A percentile compares a stretch with the other conserved stretches of the same genome.
These are phyloP conservation scores for Populus tomentosa DNA, from an alignment of 441 rosid genomes.

Conservation along the genomic window DNA sequence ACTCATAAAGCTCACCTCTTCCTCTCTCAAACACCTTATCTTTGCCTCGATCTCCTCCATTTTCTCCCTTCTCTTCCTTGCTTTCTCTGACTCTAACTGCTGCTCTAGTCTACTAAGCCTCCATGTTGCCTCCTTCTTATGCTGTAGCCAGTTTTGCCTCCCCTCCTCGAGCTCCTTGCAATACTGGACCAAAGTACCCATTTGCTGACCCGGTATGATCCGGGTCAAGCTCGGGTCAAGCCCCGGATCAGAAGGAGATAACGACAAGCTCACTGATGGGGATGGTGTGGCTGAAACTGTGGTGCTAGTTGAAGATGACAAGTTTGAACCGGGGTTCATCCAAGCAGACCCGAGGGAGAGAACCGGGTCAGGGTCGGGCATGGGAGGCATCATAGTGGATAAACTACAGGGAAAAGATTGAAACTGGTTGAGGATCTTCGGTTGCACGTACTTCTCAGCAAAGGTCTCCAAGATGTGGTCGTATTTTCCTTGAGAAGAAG, in stretches of 20 bases:
- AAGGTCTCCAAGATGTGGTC: conserved; percentile 72
- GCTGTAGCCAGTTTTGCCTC: conserved; percentile 18
- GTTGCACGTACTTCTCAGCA: conserved; percentile 71
- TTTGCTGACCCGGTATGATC: too few relatives aligned
- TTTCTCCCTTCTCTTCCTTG: conserved; percentile 57
- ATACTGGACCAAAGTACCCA: too few relatives aligned
- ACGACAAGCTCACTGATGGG: not conserved
- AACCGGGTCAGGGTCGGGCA: conserved; percentile 31
- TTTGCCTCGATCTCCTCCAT: conserved; percentile 67
- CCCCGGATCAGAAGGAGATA: not conserved
- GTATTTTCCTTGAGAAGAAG: conserved; percentile 63
- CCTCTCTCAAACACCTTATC: conserved; percentile 65
- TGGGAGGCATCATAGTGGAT: not conserved
- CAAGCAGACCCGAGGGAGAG: conserved; percentile 36
- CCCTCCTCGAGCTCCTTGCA: too few relatives aligned
- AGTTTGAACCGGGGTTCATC: conserved; percentile 16
- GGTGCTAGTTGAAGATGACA: conserved; percentile 55
- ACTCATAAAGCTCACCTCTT: conserved; percentile 54
- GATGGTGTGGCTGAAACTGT: conserved; percentile 33
- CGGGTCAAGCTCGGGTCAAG: not conserved
- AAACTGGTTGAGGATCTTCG: not conserved
- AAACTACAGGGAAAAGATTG: not conserved
- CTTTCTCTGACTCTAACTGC: conserved; percentile 76
- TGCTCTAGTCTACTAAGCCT: conserved; percentile 71
- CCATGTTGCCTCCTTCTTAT: conserved; percentile 43